phyloP scores from a whole-genome alignment of 768 basidiomycete species.

The Xanthoconium stramineum region DNA sequence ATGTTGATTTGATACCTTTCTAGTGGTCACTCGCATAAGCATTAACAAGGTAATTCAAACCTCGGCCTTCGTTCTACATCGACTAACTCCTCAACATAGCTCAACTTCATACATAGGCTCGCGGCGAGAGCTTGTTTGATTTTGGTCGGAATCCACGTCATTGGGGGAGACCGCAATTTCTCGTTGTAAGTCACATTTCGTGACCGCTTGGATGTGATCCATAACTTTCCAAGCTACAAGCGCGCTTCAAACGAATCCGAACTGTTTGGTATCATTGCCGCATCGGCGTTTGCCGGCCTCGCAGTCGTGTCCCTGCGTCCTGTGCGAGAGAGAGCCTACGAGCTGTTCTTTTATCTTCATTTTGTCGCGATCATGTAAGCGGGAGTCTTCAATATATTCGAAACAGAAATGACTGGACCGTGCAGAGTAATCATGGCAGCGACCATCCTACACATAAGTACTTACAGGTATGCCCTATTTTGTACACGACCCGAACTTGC shows the following conservation, averaged over 20 bases:
- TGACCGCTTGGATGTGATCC: background rate
- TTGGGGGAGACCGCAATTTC: constrained; percentile 18
- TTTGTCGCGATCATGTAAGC: constrained; percentile 40
- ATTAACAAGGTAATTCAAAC: constrained; percentile 16
- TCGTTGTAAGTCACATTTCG: constrained; percentile 7
- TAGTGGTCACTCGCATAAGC: constrained; percentile 23
- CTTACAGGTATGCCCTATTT: constrained; percentile 29
- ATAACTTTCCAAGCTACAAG: constrained; percentile 6
- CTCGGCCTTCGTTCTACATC: background rate
- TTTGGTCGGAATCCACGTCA: constrained; percentile 47
- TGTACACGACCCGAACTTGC: constrained; percentile 8
- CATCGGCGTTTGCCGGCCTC: constrained; percentile 37
- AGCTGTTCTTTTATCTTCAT: constrained; percentile 49
- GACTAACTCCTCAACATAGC: constrained; percentile 14
- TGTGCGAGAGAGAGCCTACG: constrained; percentile 45
- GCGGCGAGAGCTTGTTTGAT: constrained; percentile 43
- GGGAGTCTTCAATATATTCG: background rate
- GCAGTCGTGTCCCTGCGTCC: constrained; percentile 47
- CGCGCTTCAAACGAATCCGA: constrained; percentile 3
- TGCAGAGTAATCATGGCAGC: constrained; percentile 30
- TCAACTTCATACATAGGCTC: constrained; percentile 44
- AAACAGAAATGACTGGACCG: constrained; percentile 37
- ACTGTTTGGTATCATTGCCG: constrained; percentile 35
- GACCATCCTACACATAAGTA: constrained; percentile 40
- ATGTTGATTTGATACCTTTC: background rate